Base-by-base conservation (phyloP, 2,329 filamentous ascomycete species). In the Ceratocystis ficicola region DNA sequence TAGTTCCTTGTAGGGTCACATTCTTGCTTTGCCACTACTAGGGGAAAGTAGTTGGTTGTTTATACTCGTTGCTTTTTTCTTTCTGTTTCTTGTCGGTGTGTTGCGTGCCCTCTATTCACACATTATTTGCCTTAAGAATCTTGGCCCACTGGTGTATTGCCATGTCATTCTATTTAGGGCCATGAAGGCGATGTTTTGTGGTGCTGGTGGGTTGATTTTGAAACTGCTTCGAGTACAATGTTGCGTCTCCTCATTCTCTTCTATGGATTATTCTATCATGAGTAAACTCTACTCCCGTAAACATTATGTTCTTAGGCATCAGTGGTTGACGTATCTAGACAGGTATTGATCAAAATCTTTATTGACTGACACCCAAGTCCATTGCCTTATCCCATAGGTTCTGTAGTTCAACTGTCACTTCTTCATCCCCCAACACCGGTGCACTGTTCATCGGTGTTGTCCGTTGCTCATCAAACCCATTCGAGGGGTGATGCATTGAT, bases 371-470 rank as follows among this genome's bases (percentile, higher is more conserved):
- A 70, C 81, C 81, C 67, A 85, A 74, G 70, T 85, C 81, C 72
- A 79, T 75, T 62, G 77, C 81, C 76, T 82, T 85, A 59, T 86
- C 83, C 84, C 84, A 86, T 62, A 86, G 73, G 68, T 81, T 82
- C 65, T 83, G 76, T 64, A 86, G 73, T 55, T 85, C 70, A 3
- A 79, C 75, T 1, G 78, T 74, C 0, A 81, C 79, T 8, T 77
- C 78, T 62, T 82, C 79, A 62, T 81, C 79, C 30, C 80, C 80
- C 25, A 79, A 76, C 36, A 61, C 44, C n/a, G 60, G 41, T 12
- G 28, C 32, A 48, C 44, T 57, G 44, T n/a, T 55, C 41, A 50
- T 59, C 5, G 66, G 66, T 28, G 44, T 12, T 30, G 57, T 8
- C 28, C 32, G 30, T n/a, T 44, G 46, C 32, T 67, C 66, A 20